Base-by-base conservation (phyloP, 192 early-diverging fungal genomes). In the Coemansia sp. region DNA sequence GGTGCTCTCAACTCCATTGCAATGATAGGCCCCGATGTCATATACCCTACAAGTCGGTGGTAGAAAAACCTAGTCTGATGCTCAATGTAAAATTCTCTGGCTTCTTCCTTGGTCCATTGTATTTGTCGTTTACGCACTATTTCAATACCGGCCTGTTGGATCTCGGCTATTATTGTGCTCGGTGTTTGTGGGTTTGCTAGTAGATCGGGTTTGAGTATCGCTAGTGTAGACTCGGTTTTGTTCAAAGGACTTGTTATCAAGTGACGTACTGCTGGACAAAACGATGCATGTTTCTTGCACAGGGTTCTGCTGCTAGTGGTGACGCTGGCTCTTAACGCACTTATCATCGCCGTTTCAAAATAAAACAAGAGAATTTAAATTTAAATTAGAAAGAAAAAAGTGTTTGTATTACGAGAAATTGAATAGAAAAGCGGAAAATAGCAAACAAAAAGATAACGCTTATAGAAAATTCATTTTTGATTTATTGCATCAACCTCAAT, bases 131-230 rank as follows among this genome's bases (percentile, higher is more conserved):
- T 73, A 1, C 67, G 61, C 0, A 85, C 41, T 28, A 91, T 84
- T 6, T 61, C 61, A 6, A 90, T 72, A 0, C 48, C 35, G 28
- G 79, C 71, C 17, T 74, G 48, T 32, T 71, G 65, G 52, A 88
- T 85, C 55, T 75, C 79, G n/a, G 68, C 52, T 53, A 86, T 52
- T n/a, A 89, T 84, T 45, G 71, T 68, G 17, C 39, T 12, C 7
- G 72, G 63, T 43, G 84, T 67, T 39, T 54, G 35, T 15, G 87
- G 86, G 71, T 91, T 87, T 6, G 89, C 90, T 55, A 85, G 76
- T 22, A 93, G 70, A 67, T 93, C 91, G 39, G 91, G 91, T 66
- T 93, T 92, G 54, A 92, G 74, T 43, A 92, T 66, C 12, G 88
- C 91, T 37, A 92, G 72, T 1, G 91, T 92, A 5, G 86, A 62